Percentiles rank a stretch among this genome's conserved stretches.
Conservation (phyloP, 306 rosid genomes). For the Begonia fuchsioides region DNA sequence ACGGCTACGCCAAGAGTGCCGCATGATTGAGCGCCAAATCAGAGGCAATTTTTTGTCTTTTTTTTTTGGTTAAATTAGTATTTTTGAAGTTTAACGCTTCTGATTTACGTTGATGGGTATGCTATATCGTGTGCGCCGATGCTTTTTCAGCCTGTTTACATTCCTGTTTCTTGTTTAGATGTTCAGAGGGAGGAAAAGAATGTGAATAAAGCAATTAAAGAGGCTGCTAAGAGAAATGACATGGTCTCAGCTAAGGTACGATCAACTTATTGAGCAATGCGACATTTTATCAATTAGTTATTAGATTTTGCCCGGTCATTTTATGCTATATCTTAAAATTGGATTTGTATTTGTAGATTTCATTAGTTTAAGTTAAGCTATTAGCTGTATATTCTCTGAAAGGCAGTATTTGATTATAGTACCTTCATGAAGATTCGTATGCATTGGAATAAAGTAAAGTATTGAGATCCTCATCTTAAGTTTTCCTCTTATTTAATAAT, state of each 20-base stretch:
- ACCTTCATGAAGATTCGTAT: no score
- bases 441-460: no score
- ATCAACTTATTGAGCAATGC: not conserved
- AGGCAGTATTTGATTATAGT: no score
- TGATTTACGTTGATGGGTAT: not conserved
- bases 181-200: conserved; percentile 76
- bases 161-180: conserved; percentile 30
- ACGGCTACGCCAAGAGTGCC: conserved; percentile 79
- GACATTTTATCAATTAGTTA: no score
- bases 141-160: not conserved
- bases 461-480: no score
- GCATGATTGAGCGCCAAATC: conserved; percentile 83
- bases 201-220: conserved; percentile 81
- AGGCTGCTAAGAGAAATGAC: conserved; percentile 93
- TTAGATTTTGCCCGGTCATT: no score
- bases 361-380: no score
- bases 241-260: conserved; percentile 91
- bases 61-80: not conserved
- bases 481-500: no score
- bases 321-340: no score
- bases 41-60: conserved; percentile 30
- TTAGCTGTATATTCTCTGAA: no score
- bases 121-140: not conserved
- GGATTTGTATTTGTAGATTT: no score
- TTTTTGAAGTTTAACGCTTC: not conserved